Conservation (phyloP, 2,329 filamentous ascomycete genomes). For the Zymoseptoria brevis region DNA sequence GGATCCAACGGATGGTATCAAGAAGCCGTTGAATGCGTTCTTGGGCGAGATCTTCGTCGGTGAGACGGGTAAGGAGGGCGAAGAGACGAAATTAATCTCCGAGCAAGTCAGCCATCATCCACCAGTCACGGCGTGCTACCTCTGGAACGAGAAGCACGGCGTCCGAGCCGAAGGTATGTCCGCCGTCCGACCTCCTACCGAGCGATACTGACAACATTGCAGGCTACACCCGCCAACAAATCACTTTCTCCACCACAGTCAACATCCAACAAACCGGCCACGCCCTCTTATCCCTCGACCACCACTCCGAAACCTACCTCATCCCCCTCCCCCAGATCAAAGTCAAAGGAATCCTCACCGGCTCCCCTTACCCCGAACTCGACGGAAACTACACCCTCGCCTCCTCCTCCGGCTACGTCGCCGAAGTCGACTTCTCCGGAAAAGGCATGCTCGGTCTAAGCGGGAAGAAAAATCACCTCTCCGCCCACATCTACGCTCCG, state of each 20-base stretch:
- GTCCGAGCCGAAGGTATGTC: slow-evolving; percentile 31
- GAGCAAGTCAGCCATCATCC: slow-evolving; percentile 43
- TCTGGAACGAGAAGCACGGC: slow-evolving; percentile 39
- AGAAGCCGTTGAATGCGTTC: slow-evolving; percentile 47
- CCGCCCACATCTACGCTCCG: slow-evolving; percentile 30
- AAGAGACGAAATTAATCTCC: slow-evolving; percentile 35
- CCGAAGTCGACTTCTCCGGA: slow-evolving; percentile 38
- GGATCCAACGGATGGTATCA: slow-evolving; percentile 36
- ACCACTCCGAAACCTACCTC: slow-evolving; percentile 38
- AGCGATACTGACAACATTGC: too few relatives aligned
- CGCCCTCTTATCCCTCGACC: slow-evolving; percentile 37
- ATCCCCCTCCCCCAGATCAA: slow-evolving; percentile 40
- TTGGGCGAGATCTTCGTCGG: slow-evolving; percentile 43
- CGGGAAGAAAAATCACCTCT: slow-evolving; percentile 37
- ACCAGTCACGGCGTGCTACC: slow-evolving; percentile 40
- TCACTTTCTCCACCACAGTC: slow-evolving; percentile 39
- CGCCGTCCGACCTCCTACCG: too few relatives aligned
- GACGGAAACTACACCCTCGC: slow-evolving; percentile 35
- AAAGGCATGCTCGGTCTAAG: slow-evolving; percentile 33
- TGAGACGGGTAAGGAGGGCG: slow-evolving; percentile 28
- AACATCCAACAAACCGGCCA: slow-evolving; percentile 42
- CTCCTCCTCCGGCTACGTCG: slow-evolving; percentile 35
- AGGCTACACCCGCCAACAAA: slow-evolving; percentile 41
- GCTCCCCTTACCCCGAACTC: slow-evolving; percentile 39
- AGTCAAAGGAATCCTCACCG: slow-evolving; percentile 38